Percentiles rank a stretch among this genome's conserved stretches.
phyloP scores from a whole-genome alignment of 2,329 filamentous ascomycete genomes.

The Cladosporium halotolerans region DNA sequence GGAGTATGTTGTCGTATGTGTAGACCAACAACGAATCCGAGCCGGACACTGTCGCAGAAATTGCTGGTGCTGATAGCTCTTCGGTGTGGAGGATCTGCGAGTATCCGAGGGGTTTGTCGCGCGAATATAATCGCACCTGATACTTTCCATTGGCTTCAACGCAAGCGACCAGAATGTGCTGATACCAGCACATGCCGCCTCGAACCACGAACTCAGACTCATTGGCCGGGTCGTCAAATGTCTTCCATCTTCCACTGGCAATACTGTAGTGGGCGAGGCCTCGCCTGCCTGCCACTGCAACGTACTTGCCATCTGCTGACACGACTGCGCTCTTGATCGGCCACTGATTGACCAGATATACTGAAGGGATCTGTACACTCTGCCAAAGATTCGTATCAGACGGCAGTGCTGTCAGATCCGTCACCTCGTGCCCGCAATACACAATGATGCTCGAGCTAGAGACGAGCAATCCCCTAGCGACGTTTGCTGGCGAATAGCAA shows the following conservation, averaged over 20 bases:
- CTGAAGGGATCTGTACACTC: slow-evolving; percentile 74
- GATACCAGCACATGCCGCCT: slow-evolving; percentile 98
- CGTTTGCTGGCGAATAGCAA: slow-evolving; percentile 85
- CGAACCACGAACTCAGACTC: slow-evolving; percentile 90
- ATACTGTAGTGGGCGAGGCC: slow-evolving; percentile 95
- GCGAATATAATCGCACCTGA: slow-evolving; percentile 80
- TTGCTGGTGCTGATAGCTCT: slow-evolving; percentile 74
- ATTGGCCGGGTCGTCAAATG: slow-evolving; percentile 70
- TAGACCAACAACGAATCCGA: slow-evolving; percentile 94
- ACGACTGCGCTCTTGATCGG: slow-evolving; percentile 82
- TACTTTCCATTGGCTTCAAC: slow-evolving; percentile 80
- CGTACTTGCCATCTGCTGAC: slow-evolving; percentile 85
- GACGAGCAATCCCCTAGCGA: slow-evolving; percentile 82
- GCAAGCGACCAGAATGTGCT: slow-evolving; percentile 87
- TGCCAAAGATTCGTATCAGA: slow-evolving; percentile 95
- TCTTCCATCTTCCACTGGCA: slow-evolving; percentile 91
- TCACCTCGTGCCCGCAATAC: slow-evolving; percentile 86
- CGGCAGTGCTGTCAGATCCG: slow-evolving; percentile 84
- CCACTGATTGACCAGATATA: slow-evolving; percentile 88
- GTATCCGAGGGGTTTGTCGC: slow-evolving; percentile 71
- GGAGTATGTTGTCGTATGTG: slow-evolving; percentile 91
- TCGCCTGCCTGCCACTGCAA: slow-evolving; percentile 88
- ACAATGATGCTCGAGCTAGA: slow-evolving; percentile 84
- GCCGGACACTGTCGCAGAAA: slow-evolving; percentile 80
- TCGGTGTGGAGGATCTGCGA: slow-evolving; percentile 70